Base-by-base conservation (phyloP, 2,329 filamentous ascomycete genomes). In the Paraconiothyrium brasiliense region DNA sequence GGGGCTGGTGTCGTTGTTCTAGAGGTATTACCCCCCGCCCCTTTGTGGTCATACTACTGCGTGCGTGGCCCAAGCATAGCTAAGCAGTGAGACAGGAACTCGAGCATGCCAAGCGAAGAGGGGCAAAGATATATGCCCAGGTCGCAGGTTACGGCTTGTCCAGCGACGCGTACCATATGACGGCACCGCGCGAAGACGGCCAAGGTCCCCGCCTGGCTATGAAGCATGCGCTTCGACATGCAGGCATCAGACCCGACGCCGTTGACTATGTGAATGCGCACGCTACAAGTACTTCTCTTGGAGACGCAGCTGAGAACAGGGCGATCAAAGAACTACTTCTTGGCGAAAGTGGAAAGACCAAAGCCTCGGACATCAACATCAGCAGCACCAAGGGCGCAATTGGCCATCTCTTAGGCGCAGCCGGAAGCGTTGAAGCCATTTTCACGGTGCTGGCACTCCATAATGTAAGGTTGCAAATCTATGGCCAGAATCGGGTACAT, bases 181-280 rank as follows among this genome's bases (percentile, higher is more conserved):
- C 95, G 11, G 92, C 94, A 1, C 95, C 95, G 0, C 88, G 89
- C 20, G 89, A 90, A 70, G 90, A 96, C 72, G 95, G 95, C 0
- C 85, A 87, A 54, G 95, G 95, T 0, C 94, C 95, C 0, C 86
- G 89, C 34, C 82, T 92, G 50, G 91, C 94, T 3, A 99, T 99
- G 95, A 90, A 86, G 75, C 88, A 88, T 67, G 94, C 94, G 0
- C 80, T 99, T 61, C 88, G 85, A 70, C 87, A 92, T 72, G 93
- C 93, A 0, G 80, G 84, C 0, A 73, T 97, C 41, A 84, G 83
- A 55, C 94, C 95, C 0, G 79, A 80, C 0, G 81, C 89, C 44
- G 89, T 99, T 4, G 92, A 94, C 76, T 99, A 99, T 76, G 87
- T 99, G 74, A 99, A 98, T 73, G 95, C 95, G 1, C 95, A 99